Base-by-base conservation (phyloP, 192 early-diverging fungal species). In the Lobosporangium transversale region DNA sequence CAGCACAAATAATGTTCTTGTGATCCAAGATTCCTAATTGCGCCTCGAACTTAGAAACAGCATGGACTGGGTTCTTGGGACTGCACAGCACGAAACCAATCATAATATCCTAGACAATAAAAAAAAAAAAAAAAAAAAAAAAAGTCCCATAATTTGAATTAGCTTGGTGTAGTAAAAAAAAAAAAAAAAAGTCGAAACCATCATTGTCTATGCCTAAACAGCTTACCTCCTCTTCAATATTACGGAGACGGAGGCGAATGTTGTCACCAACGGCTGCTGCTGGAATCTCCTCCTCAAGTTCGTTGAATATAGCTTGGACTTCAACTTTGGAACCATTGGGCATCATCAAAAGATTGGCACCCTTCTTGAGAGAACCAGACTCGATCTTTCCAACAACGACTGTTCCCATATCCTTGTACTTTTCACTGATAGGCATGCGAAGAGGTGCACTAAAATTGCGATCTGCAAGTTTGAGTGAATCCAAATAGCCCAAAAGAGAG, bases 321-420 rank as follows among this genome's bases (percentile, higher is more conserved):
- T 99, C 97, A 56, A 84, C 62, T 52, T 60, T 52, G 67, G 90
- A 88, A 84, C 87, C 92, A 83, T 97, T 96, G 59, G 98, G 98
- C 97, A 99, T 97, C 56, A 99, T 79, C 33, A 97, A 51, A 3
- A 98, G 85, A 62, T 63, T 70, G 57, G 95, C 92, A 33, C 95
- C 96, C 85, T 95, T 93, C 83, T 88, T 92, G 60, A 99, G 79
- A 49, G 84, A 83, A 29, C 98, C 98, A 32, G 94, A 92, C 81
- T 99, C 98, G 59, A 99, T 88, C 86, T 99, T 99, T 62, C 98
- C 98, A 17, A 90, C 90, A 35, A 98, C 87, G 36, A 99, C 81
- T 2, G 94, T 97, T 58, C 98, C 98, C 97, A 98, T 97, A 74
- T 99, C 96, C 89, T 93, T 94, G 87, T 94, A 95, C 74, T 95